A percentile compares a stretch with the other conserved stretches of the same genome.
Evolutionary conservation across 805 yeast genomes (phyloP).

Genomic region (Metschnikowia bowlesiae): DNA sequence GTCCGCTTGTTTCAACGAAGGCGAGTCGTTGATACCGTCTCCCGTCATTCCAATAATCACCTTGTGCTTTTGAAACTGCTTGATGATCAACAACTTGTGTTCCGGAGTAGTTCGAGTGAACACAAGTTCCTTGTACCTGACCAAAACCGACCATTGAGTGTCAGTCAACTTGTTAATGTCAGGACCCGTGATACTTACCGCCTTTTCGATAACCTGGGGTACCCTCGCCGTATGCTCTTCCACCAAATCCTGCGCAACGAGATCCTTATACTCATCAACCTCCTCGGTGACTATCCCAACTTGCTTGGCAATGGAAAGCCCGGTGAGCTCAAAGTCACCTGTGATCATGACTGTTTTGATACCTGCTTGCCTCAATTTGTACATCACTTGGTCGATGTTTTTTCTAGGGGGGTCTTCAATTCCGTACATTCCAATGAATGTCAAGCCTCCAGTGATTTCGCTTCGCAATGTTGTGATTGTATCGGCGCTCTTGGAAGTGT

Average conservation of each 20-base stretch:
- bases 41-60: constrained; percentile 34
- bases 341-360: constrained; percentile 42
- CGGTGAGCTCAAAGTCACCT: constrained; percentile 54
- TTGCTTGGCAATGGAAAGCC: constrained; percentile 45
- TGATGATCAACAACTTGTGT: constrained; percentile 47
- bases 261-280: constrained; percentile 17
- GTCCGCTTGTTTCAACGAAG: constrained; percentile 33
- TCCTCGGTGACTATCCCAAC: constrained; percentile 33
- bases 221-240: constrained; percentile 3
- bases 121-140: constrained; percentile 33
- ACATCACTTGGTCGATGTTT: constrained; percentile 29
- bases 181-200: constrained; percentile 32
- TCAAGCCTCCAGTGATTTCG: constrained; percentile 17
- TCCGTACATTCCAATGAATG: constrained; percentile 37
- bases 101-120: constrained; percentile 43
- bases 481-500: constrained; percentile 11
- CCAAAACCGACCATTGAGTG: constrained; percentile 40
- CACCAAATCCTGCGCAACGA: constrained; percentile 9
- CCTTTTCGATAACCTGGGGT: constrained; percentile 15
- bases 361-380: constrained; percentile 34
- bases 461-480: constrained; percentile 13
- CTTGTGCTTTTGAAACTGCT: constrained; percentile 36
- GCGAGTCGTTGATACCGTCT: constrained; percentile 35
- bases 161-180: constrained; percentile 30
- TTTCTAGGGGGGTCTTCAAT: constrained; percentile 43